Conservation (phyloP, 257 asterid species). For the Thymus quinquecostatus region DNA sequence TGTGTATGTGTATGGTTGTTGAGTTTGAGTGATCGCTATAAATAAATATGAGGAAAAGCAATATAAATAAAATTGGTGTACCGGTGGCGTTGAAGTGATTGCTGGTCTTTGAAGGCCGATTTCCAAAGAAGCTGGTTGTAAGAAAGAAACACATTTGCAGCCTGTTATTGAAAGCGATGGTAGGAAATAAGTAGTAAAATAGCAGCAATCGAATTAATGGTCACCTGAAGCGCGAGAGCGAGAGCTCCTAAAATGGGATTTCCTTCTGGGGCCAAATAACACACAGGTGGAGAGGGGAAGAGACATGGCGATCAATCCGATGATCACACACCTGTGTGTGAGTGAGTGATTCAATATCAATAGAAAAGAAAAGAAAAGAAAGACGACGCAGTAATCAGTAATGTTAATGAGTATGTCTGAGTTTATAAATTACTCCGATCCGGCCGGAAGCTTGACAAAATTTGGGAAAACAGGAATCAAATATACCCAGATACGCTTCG, state of each 20-base stretch:
- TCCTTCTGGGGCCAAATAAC: constrained; percentile 13
- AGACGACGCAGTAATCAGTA: too few species aligned
- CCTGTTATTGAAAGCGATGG: not conserved
- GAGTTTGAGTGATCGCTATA: not conserved
- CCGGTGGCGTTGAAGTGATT: constrained; percentile 34
- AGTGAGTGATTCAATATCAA: too few species aligned
- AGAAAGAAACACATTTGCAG: constrained; percentile 25
- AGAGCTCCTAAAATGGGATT: constrained; percentile 24
- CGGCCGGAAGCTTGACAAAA: not conserved
- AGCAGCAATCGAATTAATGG: not conserved
- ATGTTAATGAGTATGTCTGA: too few species aligned
- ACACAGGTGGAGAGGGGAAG: constrained; percentile 29
- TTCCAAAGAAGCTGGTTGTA: constrained; percentile 51
- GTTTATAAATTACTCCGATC: too few species aligned
- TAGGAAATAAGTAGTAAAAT: not conserved
- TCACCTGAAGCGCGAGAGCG: constrained; percentile 36
- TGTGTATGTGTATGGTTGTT: constrained; percentile 23
- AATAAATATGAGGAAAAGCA: too few species aligned
- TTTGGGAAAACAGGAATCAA: not conserved
- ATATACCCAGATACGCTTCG: not conserved
- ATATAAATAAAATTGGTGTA: constrained; percentile 3
- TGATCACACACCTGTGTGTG: too few species aligned
- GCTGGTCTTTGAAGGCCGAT: constrained; percentile 36
- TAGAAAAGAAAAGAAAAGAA: too few species aligned
- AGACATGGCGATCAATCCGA: constrained; percentile 23